Percentiles rank a stretch among this genome's conserved stretches.
These are phyloP conservation scores for Aspergillus versicolor DNA, from an alignment of 2,329 filamentous ascomycete genomes.

Conservation along the genomic window DNA sequence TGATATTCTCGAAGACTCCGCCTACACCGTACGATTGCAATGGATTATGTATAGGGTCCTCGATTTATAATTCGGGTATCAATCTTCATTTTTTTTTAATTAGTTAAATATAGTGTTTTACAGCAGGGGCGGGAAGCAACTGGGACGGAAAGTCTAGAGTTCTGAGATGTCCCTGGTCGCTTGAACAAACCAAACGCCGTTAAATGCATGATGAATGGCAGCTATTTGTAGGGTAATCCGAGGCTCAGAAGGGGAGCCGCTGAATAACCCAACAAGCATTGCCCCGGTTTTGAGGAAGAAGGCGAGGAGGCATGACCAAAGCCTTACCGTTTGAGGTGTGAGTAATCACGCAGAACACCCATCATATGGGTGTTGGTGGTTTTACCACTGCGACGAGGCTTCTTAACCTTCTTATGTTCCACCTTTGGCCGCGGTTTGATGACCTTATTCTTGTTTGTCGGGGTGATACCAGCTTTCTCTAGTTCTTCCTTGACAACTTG, in stretches of 20 bases:
- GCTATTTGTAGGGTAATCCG: background rate
- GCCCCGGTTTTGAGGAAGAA: background rate
- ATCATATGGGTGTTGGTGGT: slow-evolving; percentile 87
- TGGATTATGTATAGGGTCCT: background rate
- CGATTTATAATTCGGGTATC: slow-evolving; percentile 15
- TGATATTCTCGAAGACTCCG: too few relatives aligned
- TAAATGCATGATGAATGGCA: slow-evolving; percentile 2
- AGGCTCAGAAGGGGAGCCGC: too few relatives aligned
- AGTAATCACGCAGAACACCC: slow-evolving; percentile 74
- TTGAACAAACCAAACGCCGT: background rate
- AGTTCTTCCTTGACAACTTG: slow-evolving; percentile 77
- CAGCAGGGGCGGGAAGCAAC: background rate
- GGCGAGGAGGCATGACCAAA: background rate
- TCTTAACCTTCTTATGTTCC: slow-evolving; percentile 71
- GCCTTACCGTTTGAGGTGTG: slow-evolving; percentile 43
- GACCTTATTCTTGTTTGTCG: slow-evolving; percentile 76
- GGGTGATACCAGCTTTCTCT: slow-evolving; percentile 74
- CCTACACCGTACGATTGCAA: background rate
- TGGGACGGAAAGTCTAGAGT: background rate
- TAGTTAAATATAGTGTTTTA: background rate
- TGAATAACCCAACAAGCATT: too few relatives aligned
- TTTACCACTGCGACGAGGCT: slow-evolving; percentile 71
- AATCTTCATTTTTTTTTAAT: slow-evolving; percentile 7
- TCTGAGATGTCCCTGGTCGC: background rate
- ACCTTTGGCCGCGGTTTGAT: slow-evolving; percentile 56